Evolutionary conservation across 1,139 yeast genomes (phyloP).

Genomic region (Insectozyma bohioensis): DNA sequence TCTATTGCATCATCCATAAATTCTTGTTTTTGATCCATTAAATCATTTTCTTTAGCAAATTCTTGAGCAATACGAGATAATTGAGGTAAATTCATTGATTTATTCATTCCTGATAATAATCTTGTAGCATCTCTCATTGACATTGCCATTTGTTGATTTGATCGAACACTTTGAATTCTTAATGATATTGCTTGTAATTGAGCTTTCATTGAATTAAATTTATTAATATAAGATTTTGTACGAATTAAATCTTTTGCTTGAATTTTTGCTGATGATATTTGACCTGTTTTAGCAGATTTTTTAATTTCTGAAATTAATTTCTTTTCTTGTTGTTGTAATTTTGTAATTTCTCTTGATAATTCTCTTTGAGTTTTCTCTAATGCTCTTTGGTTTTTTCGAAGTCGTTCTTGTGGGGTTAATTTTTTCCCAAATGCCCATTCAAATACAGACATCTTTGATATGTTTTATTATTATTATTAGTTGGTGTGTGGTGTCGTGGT

Average conservation of each 20-base stretch:
- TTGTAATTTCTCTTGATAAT: constrained; percentile 79
- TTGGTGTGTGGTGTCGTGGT: background rate
- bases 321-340: constrained; percentile 89
- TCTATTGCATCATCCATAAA: constrained; percentile 98
- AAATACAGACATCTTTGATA: constrained; percentile 56
- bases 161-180: constrained; percentile 84
- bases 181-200: constrained; percentile 92
- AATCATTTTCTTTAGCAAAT: constrained; percentile 88
- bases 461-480: too few relatives aligned
- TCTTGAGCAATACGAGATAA: constrained; percentile 90
- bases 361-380: constrained; percentile 93
- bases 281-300: constrained; percentile 87
- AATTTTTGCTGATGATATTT: constrained; percentile 83
- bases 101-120: constrained; percentile 81
- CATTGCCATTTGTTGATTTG: constrained; percentile 93
- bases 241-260: constrained; percentile 95
- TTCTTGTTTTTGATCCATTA: constrained; percentile 98
- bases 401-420: constrained; percentile 90
- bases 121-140: constrained; percentile 97
- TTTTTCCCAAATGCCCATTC: constrained; percentile 97
- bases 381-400: constrained; percentile 93
- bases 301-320: constrained; percentile 81
- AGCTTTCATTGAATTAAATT: constrained; percentile 92
- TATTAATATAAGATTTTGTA: constrained; percentile 77
- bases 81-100: constrained; percentile 87